Conservation (phyloP, 768 basidiomycete genomes). For the Agaricus blazei region DNA sequence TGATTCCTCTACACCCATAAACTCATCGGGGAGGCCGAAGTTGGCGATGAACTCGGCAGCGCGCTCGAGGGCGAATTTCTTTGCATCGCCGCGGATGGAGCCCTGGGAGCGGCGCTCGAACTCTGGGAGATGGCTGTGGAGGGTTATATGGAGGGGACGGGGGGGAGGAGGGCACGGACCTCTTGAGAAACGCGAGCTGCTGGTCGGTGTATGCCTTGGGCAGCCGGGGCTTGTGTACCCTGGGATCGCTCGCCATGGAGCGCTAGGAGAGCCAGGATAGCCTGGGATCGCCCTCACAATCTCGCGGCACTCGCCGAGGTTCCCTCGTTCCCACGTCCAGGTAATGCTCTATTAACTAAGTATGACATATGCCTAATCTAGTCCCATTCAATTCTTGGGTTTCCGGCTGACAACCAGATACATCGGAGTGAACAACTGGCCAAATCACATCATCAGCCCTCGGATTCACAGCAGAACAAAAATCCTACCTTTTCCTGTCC, state of each 20-base stretch:
- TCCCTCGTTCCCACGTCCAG: constrained; percentile 6
- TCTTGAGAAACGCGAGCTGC: constrained; percentile 53
- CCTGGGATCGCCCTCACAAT: constrained; percentile 6
- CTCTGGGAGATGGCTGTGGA: constrained; percentile 40
- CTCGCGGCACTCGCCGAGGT: constrained; percentile 9
- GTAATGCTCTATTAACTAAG: constrained; percentile 5
- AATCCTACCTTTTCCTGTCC: constrained; percentile 72
- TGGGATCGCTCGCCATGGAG: constrained; percentile 49
- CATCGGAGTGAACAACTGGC: constrained; percentile 85
- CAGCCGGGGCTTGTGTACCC: constrained; percentile 60
- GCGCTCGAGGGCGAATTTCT: constrained; percentile 61
- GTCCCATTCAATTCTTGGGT: constrained; percentile 35
- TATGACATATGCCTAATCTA: constrained; percentile 11
- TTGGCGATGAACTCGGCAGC: constrained; percentile 55
- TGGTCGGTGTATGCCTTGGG: constrained; percentile 63
- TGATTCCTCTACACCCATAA: constrained; percentile 49
- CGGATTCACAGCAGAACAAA: constrained; percentile 4
- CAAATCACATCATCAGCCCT: constrained; percentile 14
- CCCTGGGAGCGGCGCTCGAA: constrained; percentile 58
- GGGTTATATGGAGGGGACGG: neutral
- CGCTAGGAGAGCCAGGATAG: constrained; percentile 18
- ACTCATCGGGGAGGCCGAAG: constrained; percentile 55
- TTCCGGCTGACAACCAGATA: constrained; percentile 64
- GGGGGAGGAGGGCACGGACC: constrained; percentile 22
- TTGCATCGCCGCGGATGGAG: constrained; percentile 60